Evolutionary conservation across 2,329 filamentous ascomycete genomes (phyloP), one percentile per base, ranked within the genome.

Genomic region (Lasiodiplodia gonubiensis): DNA sequence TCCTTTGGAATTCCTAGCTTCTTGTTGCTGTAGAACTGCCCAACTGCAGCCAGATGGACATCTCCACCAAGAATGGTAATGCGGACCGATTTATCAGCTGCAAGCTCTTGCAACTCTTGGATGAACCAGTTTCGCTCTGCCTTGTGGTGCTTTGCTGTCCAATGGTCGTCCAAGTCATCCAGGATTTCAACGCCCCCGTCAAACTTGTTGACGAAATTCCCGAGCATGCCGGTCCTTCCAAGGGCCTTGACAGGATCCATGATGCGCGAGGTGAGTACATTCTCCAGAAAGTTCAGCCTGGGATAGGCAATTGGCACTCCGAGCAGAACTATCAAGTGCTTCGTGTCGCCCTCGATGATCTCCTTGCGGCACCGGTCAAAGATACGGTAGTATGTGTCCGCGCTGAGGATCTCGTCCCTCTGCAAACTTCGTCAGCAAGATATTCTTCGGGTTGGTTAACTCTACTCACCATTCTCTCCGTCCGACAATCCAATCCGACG

Each of bases 71-170:
- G 85, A 69, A 99, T 93, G 0, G 94, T 98, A 63, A 99, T 85
- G 52, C 95, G 90, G 61, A 97, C 87, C 16, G 93, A 97, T 77
- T 97, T 97, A 77, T 95, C 93, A 25, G 92, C 93, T 10, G 96
- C 94, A 68, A 99, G 85, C 74, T 97, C 93, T 79, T 99, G 96
- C 30, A 99, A 83, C 73, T 97, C 93, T 76, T 95, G 91, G 49
- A 99, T 88, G 70, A 98, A 85, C 78, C 92, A 90, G 70, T 90
- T 92, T 61, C 95, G 89, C 80, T 99, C 95, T 30, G 88, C 85
- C 77, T 98, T 99, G 82, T 98, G 94, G 75, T 93, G 92, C 76
- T 93, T 97, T 46, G 94, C 92, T 0, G 94, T 97, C 95, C 95
- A 99, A 76, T 99, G 94, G 78, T 98, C 95, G 76, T 97, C 94